Percentiles rank a stretch among this genome's conserved stretches.
Conservation (phyloP, 257 asterid genomes). For the Gentiana straminea region DNA sequence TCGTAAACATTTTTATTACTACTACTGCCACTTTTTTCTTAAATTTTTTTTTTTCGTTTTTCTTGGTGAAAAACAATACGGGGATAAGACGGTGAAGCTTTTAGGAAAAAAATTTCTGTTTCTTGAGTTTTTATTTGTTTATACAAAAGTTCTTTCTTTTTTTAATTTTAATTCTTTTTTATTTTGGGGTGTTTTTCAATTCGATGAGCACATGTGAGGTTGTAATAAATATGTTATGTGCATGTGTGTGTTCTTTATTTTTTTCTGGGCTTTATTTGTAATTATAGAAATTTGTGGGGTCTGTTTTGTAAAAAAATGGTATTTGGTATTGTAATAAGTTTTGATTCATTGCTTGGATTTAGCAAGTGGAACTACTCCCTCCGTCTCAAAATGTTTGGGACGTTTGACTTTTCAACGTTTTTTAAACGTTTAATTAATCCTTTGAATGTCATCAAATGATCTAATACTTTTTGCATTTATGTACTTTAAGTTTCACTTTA, state of each 20-base stretch:
- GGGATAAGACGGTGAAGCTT: background rate
- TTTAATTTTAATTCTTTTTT: background rate
- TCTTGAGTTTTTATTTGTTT: background rate
- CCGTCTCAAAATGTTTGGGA: no score
- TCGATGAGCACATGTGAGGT: background rate
- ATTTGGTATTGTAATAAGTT: background rate
- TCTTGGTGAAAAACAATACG: no score
- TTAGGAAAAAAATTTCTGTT: background rate
- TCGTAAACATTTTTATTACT: no score
- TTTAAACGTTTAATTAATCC: no score
- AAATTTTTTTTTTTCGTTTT: background rate
- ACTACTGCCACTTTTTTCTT: no score
- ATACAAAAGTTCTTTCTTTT: background rate
- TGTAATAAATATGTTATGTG: background rate
- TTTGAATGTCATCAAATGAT: no score
- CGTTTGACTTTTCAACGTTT: no score
- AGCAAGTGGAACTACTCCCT: no score
- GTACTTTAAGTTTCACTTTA: no score
- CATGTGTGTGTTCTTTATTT: background rate
- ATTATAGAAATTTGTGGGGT: no score
- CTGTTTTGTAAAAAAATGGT: background rate
- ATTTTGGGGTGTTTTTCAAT: background rate
- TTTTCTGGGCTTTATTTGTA: background rate
- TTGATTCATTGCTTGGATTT: slow-evolving; percentile 11
- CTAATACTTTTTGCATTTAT: no score